Base-by-base conservation (phyloP, 1,284 basidiomycete species). In the Fomitopsis pinicola region DNA sequence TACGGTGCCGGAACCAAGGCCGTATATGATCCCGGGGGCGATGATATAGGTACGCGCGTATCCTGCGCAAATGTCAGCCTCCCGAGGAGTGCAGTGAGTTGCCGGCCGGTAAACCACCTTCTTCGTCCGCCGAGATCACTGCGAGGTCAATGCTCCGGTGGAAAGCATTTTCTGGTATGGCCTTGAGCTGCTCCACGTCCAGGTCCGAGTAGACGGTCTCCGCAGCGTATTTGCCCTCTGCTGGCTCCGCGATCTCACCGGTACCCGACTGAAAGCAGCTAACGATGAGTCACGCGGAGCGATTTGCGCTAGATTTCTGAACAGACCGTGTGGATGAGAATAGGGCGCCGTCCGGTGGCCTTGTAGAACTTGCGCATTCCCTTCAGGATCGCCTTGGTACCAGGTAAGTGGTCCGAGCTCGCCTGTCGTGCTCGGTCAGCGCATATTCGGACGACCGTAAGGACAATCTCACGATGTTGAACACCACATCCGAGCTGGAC, bases 251-350 rank as follows among this genome's bases (percentile, higher is more conserved):
- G 59, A 26, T 46, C 10, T 26, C 56, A 76, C 77, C 78, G 55
- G 80, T 80, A 22, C 80, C 80, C 36, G 80, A 81, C 80, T 83
- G 62, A 5, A 46, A 26, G 1, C 12, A 8, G 9, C 14, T 1
- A 10, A 1, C 38, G 12, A 3, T 40, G 12, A 40, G 6, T 3
- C 30, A 33, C 3, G 30, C 2, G 30, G 8, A 33, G 8, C 30
- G 8, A 33, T 8, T 33, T 5, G 8, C 4, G 30, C 30, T 8
- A 22, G 22, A 22, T 33, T 33, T 33, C 30, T 33, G 30, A 33
- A 33, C 44, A 10, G 14, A 84, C 83, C 0, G 83, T 83, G 59
- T 86, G 83, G 30, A 86, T 84, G 15, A 81, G 68, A 59, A 77
- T 73, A 5, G 83, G 76, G 0, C 65, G 65, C 30, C 71, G 74